Evolutionary conservation across 306 rosid species (phyloP).

Genomic region (Rosa chinensis): DNA sequence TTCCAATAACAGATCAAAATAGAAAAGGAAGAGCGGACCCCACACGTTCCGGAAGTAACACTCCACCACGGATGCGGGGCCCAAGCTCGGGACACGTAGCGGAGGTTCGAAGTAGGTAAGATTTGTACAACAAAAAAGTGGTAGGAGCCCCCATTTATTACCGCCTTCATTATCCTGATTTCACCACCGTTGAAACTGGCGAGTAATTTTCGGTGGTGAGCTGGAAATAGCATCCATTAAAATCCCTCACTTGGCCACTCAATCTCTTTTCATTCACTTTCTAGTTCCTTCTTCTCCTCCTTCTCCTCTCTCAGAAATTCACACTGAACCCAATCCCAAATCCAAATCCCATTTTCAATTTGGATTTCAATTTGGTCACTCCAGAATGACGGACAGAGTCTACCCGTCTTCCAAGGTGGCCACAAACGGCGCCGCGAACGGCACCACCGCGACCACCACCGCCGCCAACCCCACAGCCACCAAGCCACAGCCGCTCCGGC

Average conservation of each 20-base stretch:
- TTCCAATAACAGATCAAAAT: not conserved
- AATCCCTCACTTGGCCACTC: not conserved
- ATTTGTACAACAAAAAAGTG: not conserved
- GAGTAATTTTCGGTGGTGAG: not conserved
- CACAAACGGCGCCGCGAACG: constrained; percentile 26
- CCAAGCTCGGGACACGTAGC: not conserved
- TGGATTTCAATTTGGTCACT: not conserved
- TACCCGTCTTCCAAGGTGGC: constrained; percentile 57
- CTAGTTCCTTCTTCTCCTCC: not conserved
- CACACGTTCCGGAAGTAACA: not conserved
- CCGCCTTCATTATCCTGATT: not conserved
- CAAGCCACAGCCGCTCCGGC: constrained; percentile 57
- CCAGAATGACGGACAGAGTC: constrained; percentile 58
- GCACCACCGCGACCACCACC: constrained; percentile 35
- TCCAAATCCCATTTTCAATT: not conserved
- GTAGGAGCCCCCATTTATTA: not conserved
- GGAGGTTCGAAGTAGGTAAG: not conserved
- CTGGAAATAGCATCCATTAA: not conserved
- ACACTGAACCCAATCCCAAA: not conserved
- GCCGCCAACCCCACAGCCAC: constrained; percentile 26
- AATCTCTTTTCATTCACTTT: not conserved
- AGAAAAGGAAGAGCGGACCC: constrained; percentile 28
- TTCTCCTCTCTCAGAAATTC: not conserved
- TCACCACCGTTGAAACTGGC: not conserved
- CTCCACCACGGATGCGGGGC: not conserved